Evolutionary conservation across 2,329 filamentous ascomycete species (phyloP).

Genomic region (Chaetomiaceae sp.): DNA sequence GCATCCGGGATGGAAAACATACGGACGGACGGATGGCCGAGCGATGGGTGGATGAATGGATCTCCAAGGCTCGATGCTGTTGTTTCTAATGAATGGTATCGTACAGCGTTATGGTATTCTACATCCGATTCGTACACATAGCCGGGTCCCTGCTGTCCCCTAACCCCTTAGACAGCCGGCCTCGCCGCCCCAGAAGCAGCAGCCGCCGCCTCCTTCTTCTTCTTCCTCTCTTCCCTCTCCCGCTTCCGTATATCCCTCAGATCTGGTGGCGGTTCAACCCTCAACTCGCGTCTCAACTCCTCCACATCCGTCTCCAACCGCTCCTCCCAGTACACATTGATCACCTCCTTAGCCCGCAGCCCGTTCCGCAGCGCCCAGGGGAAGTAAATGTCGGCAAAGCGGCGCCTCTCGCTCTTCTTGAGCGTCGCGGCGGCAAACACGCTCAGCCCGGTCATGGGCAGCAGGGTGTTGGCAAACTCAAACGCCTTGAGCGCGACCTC

Average conservation of each 20-base stretch:
- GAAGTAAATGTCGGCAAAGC: conserved; percentile 71
- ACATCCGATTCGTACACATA: background rate
- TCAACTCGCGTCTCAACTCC: conserved; percentile 66
- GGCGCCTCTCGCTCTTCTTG: conserved; percentile 71
- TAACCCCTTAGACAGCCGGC: background rate
- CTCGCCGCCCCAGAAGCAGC: too few species aligned
- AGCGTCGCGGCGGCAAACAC: conserved; percentile 81
- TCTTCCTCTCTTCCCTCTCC: conserved; percentile 64
- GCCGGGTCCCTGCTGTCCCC: too few species aligned
- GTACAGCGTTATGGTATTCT: conserved; percentile 7
- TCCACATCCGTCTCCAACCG: conserved; percentile 78
- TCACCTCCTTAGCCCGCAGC: conserved; percentile 67
- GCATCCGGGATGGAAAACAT: too few species aligned
- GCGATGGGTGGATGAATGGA: too few species aligned
- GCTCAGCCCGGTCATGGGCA: conserved; percentile 92
- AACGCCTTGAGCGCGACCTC: conserved; percentile 98
- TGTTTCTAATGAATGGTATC: conserved; percentile 1
- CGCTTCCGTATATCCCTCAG: conserved; percentile 69
- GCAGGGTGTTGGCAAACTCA: conserved; percentile 88
- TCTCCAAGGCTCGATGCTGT: background rate
- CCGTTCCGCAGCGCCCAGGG: conserved; percentile 92
- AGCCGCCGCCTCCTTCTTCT: conserved; percentile 38
- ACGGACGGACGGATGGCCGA: too few species aligned
- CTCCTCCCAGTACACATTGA: conserved; percentile 98
- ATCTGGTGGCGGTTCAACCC: conserved; percentile 86